Conservation (phyloP, 208 protist species). For the Acanthamoeba healyi region DNA sequence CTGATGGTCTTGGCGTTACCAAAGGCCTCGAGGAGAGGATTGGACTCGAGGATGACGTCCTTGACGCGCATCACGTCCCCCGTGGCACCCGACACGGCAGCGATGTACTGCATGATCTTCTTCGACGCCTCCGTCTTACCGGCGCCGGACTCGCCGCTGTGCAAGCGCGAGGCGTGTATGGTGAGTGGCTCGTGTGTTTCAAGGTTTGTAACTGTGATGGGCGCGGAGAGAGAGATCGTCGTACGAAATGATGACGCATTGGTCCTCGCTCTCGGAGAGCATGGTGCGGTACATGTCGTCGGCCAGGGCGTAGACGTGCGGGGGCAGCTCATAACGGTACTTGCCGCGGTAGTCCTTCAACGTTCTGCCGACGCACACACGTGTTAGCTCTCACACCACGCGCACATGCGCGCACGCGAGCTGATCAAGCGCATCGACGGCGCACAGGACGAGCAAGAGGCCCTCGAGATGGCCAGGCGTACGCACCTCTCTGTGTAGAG, state of each 20-base stretch:
- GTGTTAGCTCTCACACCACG: too few relatives aligned
- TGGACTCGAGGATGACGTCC: conserved; percentile 93
- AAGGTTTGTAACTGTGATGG: too few relatives aligned
- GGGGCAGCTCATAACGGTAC: conserved; percentile 82
- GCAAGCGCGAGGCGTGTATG: too few relatives aligned
- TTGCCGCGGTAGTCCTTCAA: conserved; percentile 19
- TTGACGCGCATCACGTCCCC: conserved; percentile 94
- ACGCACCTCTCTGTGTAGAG: conserved; percentile 14
- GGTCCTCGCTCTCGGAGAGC: conserved; percentile 92
- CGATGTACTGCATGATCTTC: conserved; percentile 96
- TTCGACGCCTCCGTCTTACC: conserved; percentile 98
- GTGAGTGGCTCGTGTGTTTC: too few relatives aligned
- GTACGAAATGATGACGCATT: conserved; percentile 94
- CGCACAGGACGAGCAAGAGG: too few relatives aligned
- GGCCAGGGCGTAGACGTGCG: conserved; percentile 92
- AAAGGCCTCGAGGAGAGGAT: conserved; percentile 79
- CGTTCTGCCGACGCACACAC: too few relatives aligned
- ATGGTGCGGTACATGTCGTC: conserved; percentile 93
- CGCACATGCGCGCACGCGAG: too few relatives aligned
- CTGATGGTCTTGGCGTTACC: conserved; percentile 86
- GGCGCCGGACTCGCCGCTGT: conserved; percentile 95
- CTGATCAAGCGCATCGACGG: too few relatives aligned
- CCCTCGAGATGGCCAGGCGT: too few relatives aligned
- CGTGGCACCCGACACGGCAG: conserved; percentile 92
- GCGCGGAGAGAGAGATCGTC: background rate